phyloP scores from a whole-genome alignment of 1,284 basidiomycete genomes.

The Moesziomyces globuligerus region DNA sequence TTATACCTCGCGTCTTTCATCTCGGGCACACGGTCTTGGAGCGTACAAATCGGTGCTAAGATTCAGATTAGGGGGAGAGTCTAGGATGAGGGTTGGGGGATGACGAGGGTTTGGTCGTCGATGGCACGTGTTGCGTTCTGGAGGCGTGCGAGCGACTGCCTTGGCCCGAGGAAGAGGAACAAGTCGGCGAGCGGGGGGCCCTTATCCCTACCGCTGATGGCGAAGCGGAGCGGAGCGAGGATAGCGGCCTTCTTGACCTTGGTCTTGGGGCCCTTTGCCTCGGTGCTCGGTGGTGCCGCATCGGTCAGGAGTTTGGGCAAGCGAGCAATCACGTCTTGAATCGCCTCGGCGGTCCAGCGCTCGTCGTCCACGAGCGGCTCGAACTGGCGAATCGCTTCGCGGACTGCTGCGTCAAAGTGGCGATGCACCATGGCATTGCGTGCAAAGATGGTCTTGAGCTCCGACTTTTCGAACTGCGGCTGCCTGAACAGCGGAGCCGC shows the following conservation, averaged over 20 bases:
- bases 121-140: conserved; percentile 10
- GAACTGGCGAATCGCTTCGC: conserved; percentile 6
- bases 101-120: not conserved
- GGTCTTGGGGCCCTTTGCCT: conserved; percentile 2
- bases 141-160: conserved; percentile 11
- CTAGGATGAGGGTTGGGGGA: not conserved
- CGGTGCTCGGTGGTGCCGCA: not conserved
- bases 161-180: conserved; percentile 28
- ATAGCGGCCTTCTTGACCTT: conserved; percentile 42
- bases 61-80: no score
- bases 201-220: conserved; percentile 22
- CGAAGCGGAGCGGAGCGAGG: conserved; percentile 40
- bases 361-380: not conserved
- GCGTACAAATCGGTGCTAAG: no score
- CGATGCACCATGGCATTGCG: conserved; percentile 14
- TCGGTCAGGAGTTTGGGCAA: conserved; percentile 18
- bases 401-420: conserved; percentile 15
- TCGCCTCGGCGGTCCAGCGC: conserved; percentile 15
- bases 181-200: conserved; percentile 43
- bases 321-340: conserved; percentile 19
- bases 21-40: no score
- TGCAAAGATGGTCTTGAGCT: conserved; percentile 3
- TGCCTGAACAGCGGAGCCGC: conserved; percentile 22
- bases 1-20: no score
- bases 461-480: not conserved